Evolutionary conservation across 257 asterid species (phyloP).

Genomic region (Leonotis leonurus): DNA sequence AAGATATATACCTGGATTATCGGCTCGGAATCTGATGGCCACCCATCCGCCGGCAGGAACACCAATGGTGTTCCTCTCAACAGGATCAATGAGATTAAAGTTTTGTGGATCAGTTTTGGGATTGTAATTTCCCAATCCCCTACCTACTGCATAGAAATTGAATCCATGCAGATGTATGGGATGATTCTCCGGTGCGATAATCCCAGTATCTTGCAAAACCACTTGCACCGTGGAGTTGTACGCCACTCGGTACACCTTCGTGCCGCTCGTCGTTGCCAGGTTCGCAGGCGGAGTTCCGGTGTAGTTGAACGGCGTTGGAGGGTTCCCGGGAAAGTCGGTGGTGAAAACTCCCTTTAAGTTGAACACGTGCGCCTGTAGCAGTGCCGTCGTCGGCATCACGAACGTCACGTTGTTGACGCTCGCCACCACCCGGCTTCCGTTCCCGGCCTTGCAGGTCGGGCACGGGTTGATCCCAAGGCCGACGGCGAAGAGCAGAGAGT

Average conservation of each 20-base stretch:
- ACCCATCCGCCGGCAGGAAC: slow-evolving; percentile 98
- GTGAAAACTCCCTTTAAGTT: slow-evolving; percentile 66
- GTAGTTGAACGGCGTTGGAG: slow-evolving; percentile 47
- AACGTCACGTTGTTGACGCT: slow-evolving; percentile 71
- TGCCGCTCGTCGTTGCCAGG: slow-evolving; percentile 48
- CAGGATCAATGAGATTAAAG: slow-evolving; percentile 81
- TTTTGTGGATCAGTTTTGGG: slow-evolving; percentile 49
- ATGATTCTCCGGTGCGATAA: slow-evolving; percentile 73
- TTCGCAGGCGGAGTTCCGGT: slow-evolving; percentile 49
- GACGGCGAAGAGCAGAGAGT: slow-evolving; percentile 51
- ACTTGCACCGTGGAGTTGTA: slow-evolving; percentile 68
- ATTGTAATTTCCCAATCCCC: slow-evolving; percentile 65
- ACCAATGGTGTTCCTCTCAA: slow-evolving; percentile 84
- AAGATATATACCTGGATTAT: slow-evolving; percentile 98
- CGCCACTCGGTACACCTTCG: slow-evolving; percentile 51
- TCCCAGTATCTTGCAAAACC: slow-evolving; percentile 80
- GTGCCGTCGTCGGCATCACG: slow-evolving; percentile 71
- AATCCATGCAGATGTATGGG: slow-evolving; percentile 90
- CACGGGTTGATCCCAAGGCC: slow-evolving; percentile 81
- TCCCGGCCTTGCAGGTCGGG: slow-evolving; percentile 57
- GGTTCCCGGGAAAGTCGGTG: slow-evolving; percentile 74
- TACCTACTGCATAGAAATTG: slow-evolving; percentile 76
- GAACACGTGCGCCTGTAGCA: slow-evolving; percentile 64
- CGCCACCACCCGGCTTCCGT: slow-evolving; percentile 70
- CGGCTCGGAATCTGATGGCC: slow-evolving; percentile 78